phyloP scores from a whole-genome alignment of 805 yeast species.

The Metschnikowia koreensis region DNA sequence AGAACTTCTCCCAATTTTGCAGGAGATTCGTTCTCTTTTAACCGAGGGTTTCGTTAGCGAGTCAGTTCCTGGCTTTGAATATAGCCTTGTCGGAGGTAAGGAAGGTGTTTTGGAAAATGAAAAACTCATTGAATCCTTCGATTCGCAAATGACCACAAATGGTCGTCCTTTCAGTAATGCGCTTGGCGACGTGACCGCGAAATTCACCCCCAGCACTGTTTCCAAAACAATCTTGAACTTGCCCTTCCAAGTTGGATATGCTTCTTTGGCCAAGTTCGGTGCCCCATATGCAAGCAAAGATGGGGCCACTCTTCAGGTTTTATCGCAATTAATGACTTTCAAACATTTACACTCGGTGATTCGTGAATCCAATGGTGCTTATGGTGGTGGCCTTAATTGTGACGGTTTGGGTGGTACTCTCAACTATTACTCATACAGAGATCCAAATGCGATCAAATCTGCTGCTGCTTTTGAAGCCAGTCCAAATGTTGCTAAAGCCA shows the following conservation, averaged over 20 bases:
- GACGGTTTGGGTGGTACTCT: conserved; percentile 79
- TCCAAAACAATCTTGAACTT: conserved; percentile 54
- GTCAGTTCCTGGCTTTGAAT: conserved; percentile 36
- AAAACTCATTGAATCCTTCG: conserved; percentile 32
- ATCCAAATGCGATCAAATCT: conserved; percentile 81
- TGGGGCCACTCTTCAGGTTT: conserved; percentile 81
- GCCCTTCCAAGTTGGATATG: conserved; percentile 87
- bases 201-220: conserved; percentile 16
- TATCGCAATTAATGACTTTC: conserved; percentile 77
- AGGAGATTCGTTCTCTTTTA: conserved; percentile 47
- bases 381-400: conserved; percentile 91
- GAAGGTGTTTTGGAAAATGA: conserved; percentile 38
- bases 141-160: conserved; percentile 18
- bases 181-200: conserved; percentile 17
- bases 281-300: conserved; percentile 66
- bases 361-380: conserved; percentile 96
- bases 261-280: conserved; percentile 67
- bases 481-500: conserved; percentile 43
- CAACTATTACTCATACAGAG: conserved; percentile 87
- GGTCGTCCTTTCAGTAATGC: conserved; percentile 10
- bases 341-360: conserved; percentile 84
- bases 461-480: conserved; percentile 51
- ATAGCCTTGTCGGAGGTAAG: conserved; percentile 60
- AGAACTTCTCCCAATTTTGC: conserved; percentile 65
- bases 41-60: conserved; percentile 28